Percentiles rank a stretch among this genome's conserved stretches.
These are phyloP conservation scores for Ilyonectria destructans DNA, from an alignment of 2,329 filamentous ascomycete species.

Conservation along the genomic window DNA sequence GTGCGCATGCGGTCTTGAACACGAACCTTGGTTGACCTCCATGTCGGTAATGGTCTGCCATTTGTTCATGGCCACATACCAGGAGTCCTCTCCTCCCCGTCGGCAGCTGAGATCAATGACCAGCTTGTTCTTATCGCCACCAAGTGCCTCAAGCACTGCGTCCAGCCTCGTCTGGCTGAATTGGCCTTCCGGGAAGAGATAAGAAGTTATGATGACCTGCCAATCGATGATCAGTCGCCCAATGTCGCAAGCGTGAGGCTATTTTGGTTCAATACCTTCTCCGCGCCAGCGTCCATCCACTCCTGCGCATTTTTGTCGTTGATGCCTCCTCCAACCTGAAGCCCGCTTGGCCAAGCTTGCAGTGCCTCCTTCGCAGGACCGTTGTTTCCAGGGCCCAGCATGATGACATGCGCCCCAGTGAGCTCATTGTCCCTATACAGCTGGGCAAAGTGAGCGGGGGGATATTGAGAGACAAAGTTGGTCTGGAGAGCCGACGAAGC, in stretches of 20 bases:
- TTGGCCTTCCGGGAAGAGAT: constrained; percentile 86
- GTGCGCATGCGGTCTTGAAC: constrained; percentile 6
- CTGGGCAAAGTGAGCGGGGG: constrained; percentile 84
- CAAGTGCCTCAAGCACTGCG: constrained; percentile 81
- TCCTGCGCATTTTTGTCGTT: constrained; percentile 85
- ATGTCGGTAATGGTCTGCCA: constrained; percentile 99
- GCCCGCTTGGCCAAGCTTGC: constrained; percentile 81
- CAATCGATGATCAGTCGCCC: constrained; percentile 19
- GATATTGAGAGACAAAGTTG: constrained; percentile 91
- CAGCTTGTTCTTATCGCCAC: constrained; percentile 82
- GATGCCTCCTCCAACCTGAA: constrained; percentile 97
- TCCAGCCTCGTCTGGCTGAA: constrained; percentile 87
- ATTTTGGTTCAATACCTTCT: constrained; percentile 75
- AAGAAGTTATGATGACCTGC: constrained; percentile 98
- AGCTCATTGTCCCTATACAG: constrained; percentile 85
- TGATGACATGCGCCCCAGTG: constrained; percentile 92
- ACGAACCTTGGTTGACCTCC: constrained; percentile 87
- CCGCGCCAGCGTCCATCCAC: constrained; percentile 92
- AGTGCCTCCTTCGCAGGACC: constrained; percentile 85
- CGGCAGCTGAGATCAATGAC: constrained; percentile 97
- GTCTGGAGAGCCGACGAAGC: constrained; percentile 81
- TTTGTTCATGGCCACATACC: constrained; percentile 99
- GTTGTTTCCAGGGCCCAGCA: constrained; percentile 92
- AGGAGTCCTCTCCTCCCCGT: constrained; percentile 78
- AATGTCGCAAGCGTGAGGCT: constrained; percentile 21